Evolutionary conservation across 768 basidiomycete species (phyloP).

Genomic region (Termitomyces sp.): DNA sequence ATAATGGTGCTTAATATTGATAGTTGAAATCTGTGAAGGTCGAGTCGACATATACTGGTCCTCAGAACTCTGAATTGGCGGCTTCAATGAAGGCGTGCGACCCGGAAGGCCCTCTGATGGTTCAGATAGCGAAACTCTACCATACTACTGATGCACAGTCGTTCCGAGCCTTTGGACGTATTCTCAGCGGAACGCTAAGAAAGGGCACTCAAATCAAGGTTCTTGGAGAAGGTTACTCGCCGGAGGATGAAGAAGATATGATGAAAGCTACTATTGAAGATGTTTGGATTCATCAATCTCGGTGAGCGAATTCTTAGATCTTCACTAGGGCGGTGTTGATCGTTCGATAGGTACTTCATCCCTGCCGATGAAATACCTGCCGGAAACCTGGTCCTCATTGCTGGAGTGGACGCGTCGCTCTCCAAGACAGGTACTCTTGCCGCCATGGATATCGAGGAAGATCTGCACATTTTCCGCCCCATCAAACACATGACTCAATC

Average conservation of each 20-base stretch:
- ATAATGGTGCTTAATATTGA: background rate
- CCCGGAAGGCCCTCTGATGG: constrained; percentile 82
- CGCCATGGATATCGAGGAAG: constrained; percentile 66
- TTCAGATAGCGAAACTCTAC: constrained; percentile 92
- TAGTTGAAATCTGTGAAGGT: constrained; percentile 36
- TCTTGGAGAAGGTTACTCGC: constrained; percentile 95
- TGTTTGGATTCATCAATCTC: constrained; percentile 86
- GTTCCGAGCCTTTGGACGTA: constrained; percentile 93
- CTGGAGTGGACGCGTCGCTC: constrained; percentile 91
- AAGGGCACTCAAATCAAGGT: constrained; percentile 88
- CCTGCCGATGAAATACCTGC: constrained; percentile 85
- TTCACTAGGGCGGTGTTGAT: constrained; percentile 2
- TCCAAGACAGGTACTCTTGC: constrained; percentile 92
- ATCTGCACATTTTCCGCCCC: constrained; percentile 92
- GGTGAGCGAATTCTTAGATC: constrained; percentile 41
- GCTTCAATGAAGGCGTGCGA: constrained; percentile 79
- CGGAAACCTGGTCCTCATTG: constrained; percentile 89
- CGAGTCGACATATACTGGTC: constrained; percentile 83
- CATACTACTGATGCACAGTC: constrained; percentile 96
- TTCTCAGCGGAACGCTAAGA: constrained; percentile 85
- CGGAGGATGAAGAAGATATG: constrained; percentile 99
- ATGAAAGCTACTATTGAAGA: constrained; percentile 77
- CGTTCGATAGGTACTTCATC: constrained; percentile 69
- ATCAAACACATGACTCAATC: constrained; percentile 97
- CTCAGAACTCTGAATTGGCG: constrained; percentile 76